Base-by-base conservation (phyloP, 1,139 yeast species). In the Tardiomyces depauwii region DNA sequence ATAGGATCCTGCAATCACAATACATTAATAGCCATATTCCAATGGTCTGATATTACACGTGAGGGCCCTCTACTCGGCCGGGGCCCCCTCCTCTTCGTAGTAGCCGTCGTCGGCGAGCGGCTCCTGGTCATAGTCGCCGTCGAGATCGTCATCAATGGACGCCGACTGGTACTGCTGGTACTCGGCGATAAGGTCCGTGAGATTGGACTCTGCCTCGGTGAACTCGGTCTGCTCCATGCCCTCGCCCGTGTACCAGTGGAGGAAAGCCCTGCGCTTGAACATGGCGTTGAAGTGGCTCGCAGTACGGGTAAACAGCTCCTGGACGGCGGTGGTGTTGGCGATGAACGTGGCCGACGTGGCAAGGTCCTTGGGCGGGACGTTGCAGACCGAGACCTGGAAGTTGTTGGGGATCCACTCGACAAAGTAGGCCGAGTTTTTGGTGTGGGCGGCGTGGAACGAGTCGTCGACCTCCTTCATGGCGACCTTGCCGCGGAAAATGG, bases 221-320 rank as follows among this genome's bases (percentile, higher is more conserved):
- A 70, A 70, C 56, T 70, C 74, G 51, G 63, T 62, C 55, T 64
- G 71, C 46, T 70, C 74, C 74, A 70, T 70, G 46, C 74, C 74
- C 53, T 70, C 74, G 36, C 67, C 62, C 18, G 70, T 65, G 57
- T 69, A 70, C 72, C 74, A 70, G 53, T 70, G 74, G 54, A 70
- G 55, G 64, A 70, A 70, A 32, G 74, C 74, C 52, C 65, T 61
- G 44, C 73, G 60, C 50, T 65, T 61, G 63, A 68, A 70, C 74
- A 70, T 70, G 53, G 66, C 64, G 28, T 61, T 51, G 60, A 70
- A 70, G 54, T 70, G 74, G 47, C 59, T 59, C 16, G 66, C 60
- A 13, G 68, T 62, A 43, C 74, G 62, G 40, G 59, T 55, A 56
- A 70, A 70, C 43, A 70, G 61, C 52, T 70, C 73, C 54, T 70